phyloP scores from a whole-genome alignment of 441 rosid species.

The Bocquillonia castaneifolia region DNA sequence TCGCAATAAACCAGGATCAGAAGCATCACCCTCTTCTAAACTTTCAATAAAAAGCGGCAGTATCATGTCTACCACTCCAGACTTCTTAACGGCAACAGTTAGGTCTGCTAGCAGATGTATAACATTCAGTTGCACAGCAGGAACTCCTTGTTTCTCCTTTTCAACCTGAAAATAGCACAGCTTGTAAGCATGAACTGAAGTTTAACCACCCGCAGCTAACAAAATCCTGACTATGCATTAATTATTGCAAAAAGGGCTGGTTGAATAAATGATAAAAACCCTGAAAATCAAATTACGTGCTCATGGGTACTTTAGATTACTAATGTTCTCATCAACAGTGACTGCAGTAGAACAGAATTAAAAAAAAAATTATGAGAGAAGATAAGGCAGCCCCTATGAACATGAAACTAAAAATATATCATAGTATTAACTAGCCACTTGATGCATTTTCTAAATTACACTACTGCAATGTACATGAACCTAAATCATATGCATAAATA shows the following conservation, averaged over 20 bases:
- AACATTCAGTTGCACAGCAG: slow-evolving; percentile 76
- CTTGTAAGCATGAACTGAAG: slow-evolving; percentile 8
- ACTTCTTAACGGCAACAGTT: slow-evolving; percentile 78
- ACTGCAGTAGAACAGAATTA: neutral
- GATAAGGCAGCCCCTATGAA: neutral
- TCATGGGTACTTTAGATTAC: neutral
- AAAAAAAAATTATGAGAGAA: neutral
- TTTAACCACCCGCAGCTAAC: neutral
- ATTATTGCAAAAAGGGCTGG: slow-evolving; percentile 13
- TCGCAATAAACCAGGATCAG: slow-evolving; percentile 77
- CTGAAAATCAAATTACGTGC: neutral
- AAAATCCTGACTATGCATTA: neutral
- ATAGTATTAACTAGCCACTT: neutral
- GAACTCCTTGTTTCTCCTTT: slow-evolving; percentile 68
- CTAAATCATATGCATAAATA: neutral
- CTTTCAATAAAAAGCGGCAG: slow-evolving; percentile 94
- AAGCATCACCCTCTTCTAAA: slow-evolving; percentile 98
- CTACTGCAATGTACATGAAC: neutral
- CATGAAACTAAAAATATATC: neutral
- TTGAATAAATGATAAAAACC: slow-evolving; percentile 10
- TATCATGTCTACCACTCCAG: slow-evolving; percentile 95
- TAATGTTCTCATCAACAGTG: slow-evolving; percentile 4
- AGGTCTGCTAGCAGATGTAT: slow-evolving; percentile 89
- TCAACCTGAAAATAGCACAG: slow-evolving; percentile 54
- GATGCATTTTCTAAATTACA: slow-evolving; percentile 2